phyloP scores from a whole-genome alignment of 345 rosid species.

The Fremontodendron californicum region DNA sequence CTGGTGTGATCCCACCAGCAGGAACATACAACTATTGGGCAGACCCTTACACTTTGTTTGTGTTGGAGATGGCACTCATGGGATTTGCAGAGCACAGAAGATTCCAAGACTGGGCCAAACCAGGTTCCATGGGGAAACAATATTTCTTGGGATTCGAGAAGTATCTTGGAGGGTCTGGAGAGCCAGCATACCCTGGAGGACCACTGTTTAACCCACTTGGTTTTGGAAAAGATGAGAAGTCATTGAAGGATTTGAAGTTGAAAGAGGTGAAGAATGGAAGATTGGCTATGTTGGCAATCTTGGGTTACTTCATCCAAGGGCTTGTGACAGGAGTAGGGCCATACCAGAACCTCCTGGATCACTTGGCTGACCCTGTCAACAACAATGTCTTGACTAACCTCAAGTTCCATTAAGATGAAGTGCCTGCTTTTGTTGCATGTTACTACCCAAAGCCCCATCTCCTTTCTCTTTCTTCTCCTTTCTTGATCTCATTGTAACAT shows the following conservation, averaged over 20 bases:
- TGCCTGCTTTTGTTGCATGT: slow-evolving; percentile 4
- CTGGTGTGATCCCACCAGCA: slow-evolving; percentile 96
- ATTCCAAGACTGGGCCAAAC: slow-evolving; percentile 86
- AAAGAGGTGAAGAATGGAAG: slow-evolving; percentile 96
- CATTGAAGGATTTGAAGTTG: slow-evolving; percentile 80
- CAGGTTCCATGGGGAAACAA: slow-evolving; percentile 89
- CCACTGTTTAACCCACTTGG: slow-evolving; percentile 95
- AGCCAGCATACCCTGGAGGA: slow-evolving; percentile 91
- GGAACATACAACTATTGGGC: slow-evolving; percentile 98
- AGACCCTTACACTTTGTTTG: slow-evolving; percentile 80
- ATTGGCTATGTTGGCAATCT: slow-evolving; percentile 82
- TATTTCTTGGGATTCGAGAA: slow-evolving; percentile 92
- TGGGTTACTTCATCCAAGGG: slow-evolving; percentile 76
- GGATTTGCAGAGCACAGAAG: slow-evolving; percentile 98
- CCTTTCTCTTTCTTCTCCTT: slow-evolving; percentile 18
- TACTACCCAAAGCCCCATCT: neutral
- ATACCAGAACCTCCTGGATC: slow-evolving; percentile 91
- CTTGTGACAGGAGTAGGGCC: slow-evolving; percentile 93
- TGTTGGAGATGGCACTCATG: slow-evolving; percentile 90
- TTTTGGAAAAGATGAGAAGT: slow-evolving; percentile 83
- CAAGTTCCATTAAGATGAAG: slow-evolving; percentile 69
- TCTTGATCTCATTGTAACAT: slow-evolving; percentile 30
- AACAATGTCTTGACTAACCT: slow-evolving; percentile 93
- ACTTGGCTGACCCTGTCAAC: slow-evolving; percentile 89
- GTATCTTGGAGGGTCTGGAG: slow-evolving; percentile 72